phyloP scores from a whole-genome alignment of 371 early-diverging fungal genomes.

The Mortierella sp. region DNA sequence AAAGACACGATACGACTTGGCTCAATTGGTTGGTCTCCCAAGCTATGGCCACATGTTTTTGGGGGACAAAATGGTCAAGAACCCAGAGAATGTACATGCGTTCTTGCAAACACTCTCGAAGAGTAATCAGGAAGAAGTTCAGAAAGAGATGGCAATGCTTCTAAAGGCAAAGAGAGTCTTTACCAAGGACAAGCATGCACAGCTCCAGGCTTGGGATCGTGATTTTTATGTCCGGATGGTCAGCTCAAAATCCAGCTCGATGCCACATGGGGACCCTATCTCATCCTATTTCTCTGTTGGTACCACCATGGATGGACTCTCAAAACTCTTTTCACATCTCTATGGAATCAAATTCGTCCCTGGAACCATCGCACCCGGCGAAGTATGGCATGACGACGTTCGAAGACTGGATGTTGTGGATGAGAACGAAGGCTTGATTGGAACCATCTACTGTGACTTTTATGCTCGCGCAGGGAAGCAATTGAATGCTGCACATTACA shows the following conservation, averaged over 20 bases:
- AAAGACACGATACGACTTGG: conserved; percentile 77
- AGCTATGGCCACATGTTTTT: conserved; percentile 88
- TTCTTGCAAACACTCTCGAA: conserved; percentile 79
- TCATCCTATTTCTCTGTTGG: conserved; percentile 87
- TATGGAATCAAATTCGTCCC: conserved; percentile 89
- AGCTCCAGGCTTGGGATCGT: conserved; percentile 86
- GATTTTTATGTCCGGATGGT: conserved; percentile 71
- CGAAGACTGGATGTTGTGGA: conserved; percentile 88
- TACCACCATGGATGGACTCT: conserved; percentile 87
- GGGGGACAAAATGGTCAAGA: conserved; percentile 93
- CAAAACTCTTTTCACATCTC: conserved; percentile 78
- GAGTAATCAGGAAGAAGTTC: conserved; percentile 61
- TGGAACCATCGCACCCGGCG: conserved; percentile 67
- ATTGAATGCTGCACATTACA: conserved; percentile 94
- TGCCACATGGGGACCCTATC: conserved; percentile 47
- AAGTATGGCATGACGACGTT: conserved; percentile 92
- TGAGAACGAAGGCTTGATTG: conserved; percentile 84
- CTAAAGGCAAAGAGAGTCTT: conserved; percentile 57
- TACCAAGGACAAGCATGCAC: conserved; percentile 41
- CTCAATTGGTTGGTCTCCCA: conserved; percentile 77
- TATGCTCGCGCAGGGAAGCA: conserved; percentile 81
- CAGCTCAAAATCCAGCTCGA: conserved; percentile 49
- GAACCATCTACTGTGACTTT: conserved; percentile 94
- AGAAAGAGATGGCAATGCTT: conserved; percentile 60
- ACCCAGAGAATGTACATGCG: conserved; percentile 85